A percentile compares a stretch with the other conserved stretches of the same genome.
Evolutionary conservation across 305 asterid species (phyloP).

Genomic region (Ilex paraguariensis): DNA sequence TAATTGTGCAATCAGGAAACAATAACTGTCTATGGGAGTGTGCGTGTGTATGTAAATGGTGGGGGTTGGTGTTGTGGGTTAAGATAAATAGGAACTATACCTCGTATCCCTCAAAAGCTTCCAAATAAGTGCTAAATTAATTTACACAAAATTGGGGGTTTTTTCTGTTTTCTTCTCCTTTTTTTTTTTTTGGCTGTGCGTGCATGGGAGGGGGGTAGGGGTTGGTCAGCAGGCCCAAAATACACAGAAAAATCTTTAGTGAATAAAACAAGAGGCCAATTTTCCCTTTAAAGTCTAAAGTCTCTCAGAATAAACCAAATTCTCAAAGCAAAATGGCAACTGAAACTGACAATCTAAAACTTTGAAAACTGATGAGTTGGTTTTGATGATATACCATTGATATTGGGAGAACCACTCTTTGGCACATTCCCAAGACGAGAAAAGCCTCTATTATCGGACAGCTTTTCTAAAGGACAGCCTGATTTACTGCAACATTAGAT

Average conservation of each 20-base stretch:
- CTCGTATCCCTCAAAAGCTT: not conserved
- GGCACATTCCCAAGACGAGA: slow-evolving; percentile 74
- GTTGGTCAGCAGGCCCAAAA: not conserved
- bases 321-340: not conserved
- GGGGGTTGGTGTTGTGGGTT: not conserved
- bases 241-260: not conserved
- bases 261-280: not conserved
- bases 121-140: no score
- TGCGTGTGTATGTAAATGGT: not conserved
- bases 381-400: slow-evolving; percentile 51
- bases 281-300: no score
- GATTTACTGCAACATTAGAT: slow-evolving; percentile 62
- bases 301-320: no score
- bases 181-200: no score
- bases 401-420: slow-evolving; percentile 84
- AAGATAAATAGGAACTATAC: not conserved
- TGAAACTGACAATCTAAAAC: not conserved
- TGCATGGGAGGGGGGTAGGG: no score
- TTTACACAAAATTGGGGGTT: no score
- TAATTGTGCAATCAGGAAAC: slow-evolving; percentile 14
- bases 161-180: no score
- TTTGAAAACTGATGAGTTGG: not conserved
- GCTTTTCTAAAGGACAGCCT: slow-evolving; percentile 88
- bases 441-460: slow-evolving; percentile 80
- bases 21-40: not conserved